Evolutionary conservation across 2,329 filamentous ascomycete species (phyloP), one percentile per base, ranked within the genome.

Genomic region (Xylaria sp.): DNA sequence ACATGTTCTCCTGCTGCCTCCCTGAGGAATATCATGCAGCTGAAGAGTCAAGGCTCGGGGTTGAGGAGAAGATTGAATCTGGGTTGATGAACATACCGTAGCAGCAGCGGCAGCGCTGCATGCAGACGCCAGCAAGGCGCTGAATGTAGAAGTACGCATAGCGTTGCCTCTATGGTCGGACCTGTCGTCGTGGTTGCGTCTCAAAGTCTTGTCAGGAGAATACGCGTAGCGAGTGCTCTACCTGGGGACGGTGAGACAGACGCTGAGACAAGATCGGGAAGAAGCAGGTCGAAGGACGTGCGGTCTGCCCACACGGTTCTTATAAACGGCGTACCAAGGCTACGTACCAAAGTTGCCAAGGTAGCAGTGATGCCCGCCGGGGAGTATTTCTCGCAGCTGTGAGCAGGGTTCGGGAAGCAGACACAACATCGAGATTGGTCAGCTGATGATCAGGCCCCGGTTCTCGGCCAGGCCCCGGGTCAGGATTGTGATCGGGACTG

Each of bases 71-170:
- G 13, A 1, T 20, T 55, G 42, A 22, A 38, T 39, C 15, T 3
- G 13, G 11, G 25, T n/a, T 5, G n/a, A 50, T 17, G 17, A 27
- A 71, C 69, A 55, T 69, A 71, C 69, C 67, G 67, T 63, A 25
- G 58, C 54, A 22, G 69, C 66, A 69, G 69, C 66, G 67, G 69
- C 64, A 17, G 45, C 66, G 50, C 66, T 53, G 55, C 49, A 57
- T n/a, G 61, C 61, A 53, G 61, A 63, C 51, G 63, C 61, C 60
- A 70, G 61, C 45, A 67, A 65, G 55, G 63, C 60, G 65, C 58
- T 56, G 60, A 70, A 57, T 20, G 56, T 67, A 13, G 57, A 67
- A 31, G 57, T 58, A 45, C 66, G 69, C 69, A 70, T 70, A 36
- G 42, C 38, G 60, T 61, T 51, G 49, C 33, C 36, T 47, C 42